These are phyloP conservation scores for Linum trigynum DNA, from an alignment of 345 rosid genomes.

Conservation along the genomic window DNA sequence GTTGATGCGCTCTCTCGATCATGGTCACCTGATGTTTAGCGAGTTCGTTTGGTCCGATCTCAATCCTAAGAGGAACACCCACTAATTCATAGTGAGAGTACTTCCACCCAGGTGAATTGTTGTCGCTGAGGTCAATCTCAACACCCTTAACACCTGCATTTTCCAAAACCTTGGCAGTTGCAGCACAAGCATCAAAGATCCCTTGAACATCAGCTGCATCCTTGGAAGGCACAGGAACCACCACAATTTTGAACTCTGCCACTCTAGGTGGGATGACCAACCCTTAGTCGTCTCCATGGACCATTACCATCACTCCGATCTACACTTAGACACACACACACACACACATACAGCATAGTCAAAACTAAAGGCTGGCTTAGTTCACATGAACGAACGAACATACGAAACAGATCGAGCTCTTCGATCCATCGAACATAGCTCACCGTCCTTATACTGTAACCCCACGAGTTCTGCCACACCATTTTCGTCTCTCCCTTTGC, in stretches of 20 bases:
- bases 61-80: conserved; percentile 92
- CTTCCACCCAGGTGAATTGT: conserved; percentile 97
- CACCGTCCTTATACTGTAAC: conserved; percentile 80
- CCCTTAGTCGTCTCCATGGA: no score
- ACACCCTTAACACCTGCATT: conserved; percentile 75
- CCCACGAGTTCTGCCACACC: conserved; percentile 99
- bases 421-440: not conserved
- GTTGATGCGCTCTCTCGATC: not conserved
- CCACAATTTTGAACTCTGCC: conserved; percentile 72
- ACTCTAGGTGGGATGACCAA: conserved; percentile 87
- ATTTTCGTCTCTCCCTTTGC: conserved; percentile 77
- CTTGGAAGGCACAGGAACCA: conserved; percentile 85
- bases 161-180: conserved; percentile 48
- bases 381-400: no score
- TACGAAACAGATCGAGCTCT: not conserved
- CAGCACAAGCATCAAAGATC: conserved; percentile 72
- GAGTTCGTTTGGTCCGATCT: conserved; percentile 88
- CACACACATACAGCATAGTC: no score
- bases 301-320: conserved; percentile 98
- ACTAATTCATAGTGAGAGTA: conserved; percentile 95
- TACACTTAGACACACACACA: no score
- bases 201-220: conserved; percentile 82
- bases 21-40: conserved; percentile 62
- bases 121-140: conserved; percentile 69
- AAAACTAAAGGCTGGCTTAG: no score